Evolutionary conservation across 2,329 filamentous ascomycete species (phyloP).

Genomic region (Cladobotryum protrusum): DNA sequence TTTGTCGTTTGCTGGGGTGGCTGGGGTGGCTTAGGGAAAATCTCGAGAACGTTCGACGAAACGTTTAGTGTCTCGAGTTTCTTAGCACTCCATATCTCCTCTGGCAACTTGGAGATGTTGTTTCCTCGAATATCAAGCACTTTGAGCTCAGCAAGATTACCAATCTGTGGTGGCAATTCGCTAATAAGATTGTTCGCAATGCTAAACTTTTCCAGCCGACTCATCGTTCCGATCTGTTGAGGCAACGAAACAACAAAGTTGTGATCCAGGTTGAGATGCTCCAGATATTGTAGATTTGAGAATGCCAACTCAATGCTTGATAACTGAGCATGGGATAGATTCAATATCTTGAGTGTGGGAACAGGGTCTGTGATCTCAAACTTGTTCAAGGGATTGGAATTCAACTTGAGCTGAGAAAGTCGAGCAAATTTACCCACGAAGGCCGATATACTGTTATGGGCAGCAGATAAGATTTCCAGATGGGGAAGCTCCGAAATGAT

Average conservation of each 20-base stretch:
- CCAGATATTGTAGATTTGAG: constrained; percentile 77
- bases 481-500: constrained; percentile 77
- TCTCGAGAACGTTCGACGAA: constrained; percentile 86
- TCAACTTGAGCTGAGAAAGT: constrained; percentile 77
- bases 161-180: constrained; percentile 79
- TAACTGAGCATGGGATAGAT: constrained; percentile 85
- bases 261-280: constrained; percentile 82
- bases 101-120: constrained; percentile 80
- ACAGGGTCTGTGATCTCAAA: constrained; percentile 76
- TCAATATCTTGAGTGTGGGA: constrained; percentile 77
- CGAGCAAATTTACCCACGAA: constrained; percentile 86
- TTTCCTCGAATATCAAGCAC: constrained; percentile 88
- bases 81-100: constrained; percentile 93
- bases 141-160: constrained; percentile 75
- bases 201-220: constrained; percentile 82
- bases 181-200: constrained; percentile 87
- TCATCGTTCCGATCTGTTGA: constrained; percentile 74
- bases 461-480: constrained; percentile 80
- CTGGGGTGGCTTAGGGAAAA: constrained; percentile 70
- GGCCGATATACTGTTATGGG: constrained; percentile 86
- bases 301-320: constrained; percentile 87
- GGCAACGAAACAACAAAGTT: constrained; percentile 94
- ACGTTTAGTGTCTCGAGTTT: constrained; percentile 88
- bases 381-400: constrained; percentile 91
- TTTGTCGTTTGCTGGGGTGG: constrained; percentile 46